Evolutionary conservation across 257 asterid species (phyloP).

Genomic region (Oldenlandia corymbosa): DNA sequence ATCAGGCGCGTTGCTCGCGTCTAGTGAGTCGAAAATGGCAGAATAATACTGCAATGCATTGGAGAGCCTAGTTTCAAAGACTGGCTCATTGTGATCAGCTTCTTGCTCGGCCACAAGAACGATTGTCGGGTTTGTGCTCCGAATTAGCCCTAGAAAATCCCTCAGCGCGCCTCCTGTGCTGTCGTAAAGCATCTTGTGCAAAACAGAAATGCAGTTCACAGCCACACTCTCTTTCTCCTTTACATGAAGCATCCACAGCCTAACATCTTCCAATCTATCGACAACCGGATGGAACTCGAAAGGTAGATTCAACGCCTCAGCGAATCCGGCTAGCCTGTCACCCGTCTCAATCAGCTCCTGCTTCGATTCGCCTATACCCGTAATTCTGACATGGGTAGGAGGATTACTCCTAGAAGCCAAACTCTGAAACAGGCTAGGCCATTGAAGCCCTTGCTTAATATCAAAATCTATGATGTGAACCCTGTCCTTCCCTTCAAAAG

Average conservation of each 20-base stretch:
- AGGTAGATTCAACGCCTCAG: constrained; percentile 54
- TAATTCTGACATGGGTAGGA: constrained; percentile 77
- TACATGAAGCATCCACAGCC: constrained; percentile 99
- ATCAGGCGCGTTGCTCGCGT: constrained; percentile 45
- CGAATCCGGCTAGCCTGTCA: constrained; percentile 63
- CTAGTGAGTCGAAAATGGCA: constrained; percentile 71
- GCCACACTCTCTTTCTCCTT: constrained; percentile 81
- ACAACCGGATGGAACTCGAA: constrained; percentile 93
- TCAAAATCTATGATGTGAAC: constrained; percentile 92
- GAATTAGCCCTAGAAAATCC: constrained; percentile 64
- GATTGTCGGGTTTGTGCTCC: constrained; percentile 66
- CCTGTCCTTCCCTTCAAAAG: constrained; percentile 72
- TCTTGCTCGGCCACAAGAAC: constrained; percentile 86
- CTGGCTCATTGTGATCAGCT: constrained; percentile 52
- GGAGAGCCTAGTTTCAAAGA: constrained; percentile 48
- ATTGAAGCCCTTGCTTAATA: constrained; percentile 85
- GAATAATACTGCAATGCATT: constrained; percentile 64
- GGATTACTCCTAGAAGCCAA: constrained; percentile 66
- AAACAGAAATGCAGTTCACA: constrained; percentile 66
- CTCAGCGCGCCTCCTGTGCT: constrained; percentile 39
- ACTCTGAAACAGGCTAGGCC: constrained; percentile 91
- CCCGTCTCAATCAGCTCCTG: constrained; percentile 85
- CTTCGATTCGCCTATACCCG: constrained; percentile 87
- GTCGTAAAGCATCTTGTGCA: constrained; percentile 78
- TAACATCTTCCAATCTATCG: constrained; percentile 82